Evolutionary conservation across 2,329 filamentous ascomycete species (phyloP).

Genomic region (Hypoxylon rubiginosum): DNA sequence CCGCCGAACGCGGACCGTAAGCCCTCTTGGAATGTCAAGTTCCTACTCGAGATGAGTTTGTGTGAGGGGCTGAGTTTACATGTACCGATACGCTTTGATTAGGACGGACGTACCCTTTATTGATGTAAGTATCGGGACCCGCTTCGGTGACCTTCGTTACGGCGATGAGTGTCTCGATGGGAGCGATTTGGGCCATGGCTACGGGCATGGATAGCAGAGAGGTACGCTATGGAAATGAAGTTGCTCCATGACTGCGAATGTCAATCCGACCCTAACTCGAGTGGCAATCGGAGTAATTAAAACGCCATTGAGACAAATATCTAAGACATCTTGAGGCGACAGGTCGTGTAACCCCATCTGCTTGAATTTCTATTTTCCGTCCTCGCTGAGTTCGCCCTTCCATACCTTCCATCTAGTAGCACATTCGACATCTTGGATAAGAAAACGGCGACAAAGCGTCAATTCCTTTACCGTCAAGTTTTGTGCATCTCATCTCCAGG

Average conservation of each 20-base stretch:
- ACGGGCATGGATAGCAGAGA: neutral
- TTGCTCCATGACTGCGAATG: neutral
- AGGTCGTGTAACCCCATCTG: too few species aligned
- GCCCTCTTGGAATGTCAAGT: neutral
- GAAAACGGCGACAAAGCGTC: too few species aligned
- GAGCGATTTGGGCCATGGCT: neutral
- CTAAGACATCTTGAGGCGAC: neutral
- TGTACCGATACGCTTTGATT: neutral
- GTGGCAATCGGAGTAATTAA: neutral
- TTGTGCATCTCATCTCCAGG: too few species aligned
- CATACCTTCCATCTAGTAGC: too few species aligned
- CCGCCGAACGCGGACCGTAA: constrained; percentile 4
- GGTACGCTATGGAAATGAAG: neutral
- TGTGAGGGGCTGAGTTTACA: neutral
- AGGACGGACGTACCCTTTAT: neutral
- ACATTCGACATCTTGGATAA: too few species aligned
- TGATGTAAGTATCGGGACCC: neutral
- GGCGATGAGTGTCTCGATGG: neutral
- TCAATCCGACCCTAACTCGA: too few species aligned
- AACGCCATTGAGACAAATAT: neutral
- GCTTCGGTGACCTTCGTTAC: neutral
- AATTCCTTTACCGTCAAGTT: too few species aligned
- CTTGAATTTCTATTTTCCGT: too few species aligned
- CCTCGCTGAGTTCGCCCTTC: too few species aligned
- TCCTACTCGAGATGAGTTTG: neutral